Percentiles rank a stretch among this genome's conserved stretches.
Evolutionary conservation across 495 filamentous ascomycete species (phyloP).

Genomic region (Talaromyces stipitatus): DNA sequence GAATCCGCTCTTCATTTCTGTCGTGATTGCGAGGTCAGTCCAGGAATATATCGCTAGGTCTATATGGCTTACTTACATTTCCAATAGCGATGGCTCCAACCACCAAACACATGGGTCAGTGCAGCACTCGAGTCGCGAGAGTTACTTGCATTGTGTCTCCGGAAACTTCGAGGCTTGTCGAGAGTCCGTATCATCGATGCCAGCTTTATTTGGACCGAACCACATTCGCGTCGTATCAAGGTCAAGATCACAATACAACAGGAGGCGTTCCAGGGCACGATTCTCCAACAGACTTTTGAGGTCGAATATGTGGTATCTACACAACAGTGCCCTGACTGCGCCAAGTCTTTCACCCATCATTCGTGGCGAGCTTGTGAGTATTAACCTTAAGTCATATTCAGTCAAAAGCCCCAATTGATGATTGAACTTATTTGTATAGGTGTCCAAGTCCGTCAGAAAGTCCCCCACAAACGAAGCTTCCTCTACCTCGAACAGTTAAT

Average conservation of each 20-base stretch:
- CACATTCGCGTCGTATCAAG: conserved; percentile 81
- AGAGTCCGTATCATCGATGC: conserved; percentile 92
- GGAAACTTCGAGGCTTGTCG: conserved; percentile 68
- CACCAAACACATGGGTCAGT: conserved; percentile 75
- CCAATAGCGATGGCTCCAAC: conserved; percentile 70
- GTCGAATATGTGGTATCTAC: conserved; percentile 83
- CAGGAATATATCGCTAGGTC: background rate
- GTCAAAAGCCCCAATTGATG: background rate
- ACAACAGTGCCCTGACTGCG: conserved; percentile 87
- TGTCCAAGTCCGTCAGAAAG: conserved; percentile 93
- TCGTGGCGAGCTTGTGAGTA: conserved; percentile 63
- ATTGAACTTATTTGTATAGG: background rate
- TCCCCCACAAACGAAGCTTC: conserved; percentile 95
- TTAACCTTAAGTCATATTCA: background rate
- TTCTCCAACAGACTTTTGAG: conserved; percentile 91
- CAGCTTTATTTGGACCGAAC: conserved; percentile 96
- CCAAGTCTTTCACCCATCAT: conserved; percentile 91
- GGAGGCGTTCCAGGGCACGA: conserved; percentile 63
- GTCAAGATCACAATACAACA: conserved; percentile 89
- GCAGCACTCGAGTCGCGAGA: conserved; percentile 81
- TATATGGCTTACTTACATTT: background rate
- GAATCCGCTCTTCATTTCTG: conserved; percentile 80
- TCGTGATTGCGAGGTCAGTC: conserved; percentile 64
- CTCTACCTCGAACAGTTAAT: conserved; percentile 95
- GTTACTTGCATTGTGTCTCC: conserved; percentile 79